Evolutionary conservation across 805 yeast species (phyloP), one percentile per base, ranked within the genome.

Genomic region (Clavispora asparagi): DNA sequence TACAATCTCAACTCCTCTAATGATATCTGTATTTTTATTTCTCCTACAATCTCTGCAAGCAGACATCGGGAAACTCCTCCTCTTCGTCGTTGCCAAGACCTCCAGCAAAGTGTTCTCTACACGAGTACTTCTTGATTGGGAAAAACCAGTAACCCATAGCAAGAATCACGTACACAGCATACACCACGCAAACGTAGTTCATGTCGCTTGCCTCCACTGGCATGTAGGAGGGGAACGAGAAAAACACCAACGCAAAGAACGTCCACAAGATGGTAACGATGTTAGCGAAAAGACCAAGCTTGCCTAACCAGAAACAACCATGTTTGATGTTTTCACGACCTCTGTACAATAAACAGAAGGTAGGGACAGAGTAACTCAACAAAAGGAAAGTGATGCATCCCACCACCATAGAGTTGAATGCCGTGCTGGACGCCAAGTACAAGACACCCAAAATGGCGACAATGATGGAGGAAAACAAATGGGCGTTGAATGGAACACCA

Each of bases 301-400:
- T 62, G n/a, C 74, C 74, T 31, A 65, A 58, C 73, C 73, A 68
- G 58, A 70, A 70, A 12, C 69, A 66, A 7, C 74, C 74, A 53
- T 67, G 72, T 41, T 56, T 64, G 51, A 68, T 64, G 49, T 66
- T 65, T 53, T 67, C 50, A 43, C 74, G 55, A 28, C 73, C 73
- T 36, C 70, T 51, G 52, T 58, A 63, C 39, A 70, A 57, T 48
- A 69, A 61, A 42, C 70, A 61, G 19, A 54, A 39, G 8, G 68
- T 62, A 12, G 74, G 74, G 14, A 70, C 71, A 54, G 60, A 40
- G 54, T 70, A 70, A 35, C 65, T 57, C 49, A 68, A 58, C 41
- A 67, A 55, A 26, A 70, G 61, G 59, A 69, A 69, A 33, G 72
- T 64, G 54, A 70, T 67, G 50, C 73, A 67, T 10, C 65, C 66